phyloP scores from a whole-genome alignment of 176 grass and related monocot species.

The Carex pumila region DNA sequence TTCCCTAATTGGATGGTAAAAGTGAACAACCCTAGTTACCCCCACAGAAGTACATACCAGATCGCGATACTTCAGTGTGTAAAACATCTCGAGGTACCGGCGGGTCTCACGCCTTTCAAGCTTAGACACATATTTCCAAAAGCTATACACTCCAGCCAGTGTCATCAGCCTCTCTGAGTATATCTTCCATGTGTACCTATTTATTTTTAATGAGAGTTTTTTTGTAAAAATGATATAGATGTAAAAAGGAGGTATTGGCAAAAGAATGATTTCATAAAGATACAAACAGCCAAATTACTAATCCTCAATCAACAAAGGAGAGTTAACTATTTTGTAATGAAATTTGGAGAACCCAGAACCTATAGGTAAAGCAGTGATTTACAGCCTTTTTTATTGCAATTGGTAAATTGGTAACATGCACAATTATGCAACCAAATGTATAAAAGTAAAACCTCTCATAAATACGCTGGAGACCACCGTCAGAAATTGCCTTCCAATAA shows the following conservation, averaged over 20 bases:
- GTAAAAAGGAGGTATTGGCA: background rate
- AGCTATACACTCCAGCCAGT: constrained; percentile 83
- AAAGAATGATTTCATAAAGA: background rate
- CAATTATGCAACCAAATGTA: background rate
- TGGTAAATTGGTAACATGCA: background rate
- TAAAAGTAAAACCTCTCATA: constrained; percentile 51
- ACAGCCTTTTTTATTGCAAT: background rate
- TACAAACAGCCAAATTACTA: background rate
- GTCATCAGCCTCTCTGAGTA: constrained; percentile 97
- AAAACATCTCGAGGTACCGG: constrained; percentile 95
- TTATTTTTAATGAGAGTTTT: background rate
- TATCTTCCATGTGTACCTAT: constrained; percentile 94
- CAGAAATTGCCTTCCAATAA: constrained; percentile 57
- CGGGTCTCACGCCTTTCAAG: constrained; percentile 82
- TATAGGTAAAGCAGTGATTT: background rate
- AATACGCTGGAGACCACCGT: constrained; percentile 52
- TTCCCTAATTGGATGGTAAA: background rate
- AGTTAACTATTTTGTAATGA: background rate
- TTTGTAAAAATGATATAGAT: background rate
- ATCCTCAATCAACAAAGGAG: background rate
- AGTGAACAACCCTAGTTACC: background rate
- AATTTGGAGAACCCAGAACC: background rate
- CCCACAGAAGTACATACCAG: constrained; percentile 46
- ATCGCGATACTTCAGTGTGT: constrained; percentile 69
- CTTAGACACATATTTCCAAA: constrained; percentile 94